Conservation (phyloP, 768 basidiomycete genomes). For the Lactarius vividus region DNA sequence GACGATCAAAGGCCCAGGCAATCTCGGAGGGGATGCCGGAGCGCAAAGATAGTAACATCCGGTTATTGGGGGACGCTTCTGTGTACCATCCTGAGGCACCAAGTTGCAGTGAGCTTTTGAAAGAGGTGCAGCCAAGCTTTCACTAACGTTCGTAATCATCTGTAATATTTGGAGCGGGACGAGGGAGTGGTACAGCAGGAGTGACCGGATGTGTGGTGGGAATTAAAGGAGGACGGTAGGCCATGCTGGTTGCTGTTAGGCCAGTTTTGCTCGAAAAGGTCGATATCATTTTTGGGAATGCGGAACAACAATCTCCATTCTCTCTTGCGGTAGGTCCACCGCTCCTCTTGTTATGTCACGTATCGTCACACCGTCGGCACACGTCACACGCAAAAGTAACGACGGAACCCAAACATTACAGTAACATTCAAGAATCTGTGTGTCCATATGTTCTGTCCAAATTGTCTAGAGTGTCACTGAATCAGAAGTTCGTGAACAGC, state of each 20-base stretch:
- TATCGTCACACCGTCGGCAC: background rate
- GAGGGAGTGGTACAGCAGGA: slow-evolving; percentile 1
- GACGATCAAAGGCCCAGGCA: slow-evolving; percentile 85
- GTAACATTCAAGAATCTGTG: background rate
- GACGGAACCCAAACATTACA: background rate
- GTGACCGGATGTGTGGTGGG: slow-evolving; percentile 11
- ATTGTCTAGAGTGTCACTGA: slow-evolving; percentile 18
- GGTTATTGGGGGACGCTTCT: slow-evolving; percentile 73
- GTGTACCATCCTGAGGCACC: slow-evolving; percentile 72
- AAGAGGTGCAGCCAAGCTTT: slow-evolving; percentile 11
- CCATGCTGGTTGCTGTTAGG: slow-evolving; percentile 21
- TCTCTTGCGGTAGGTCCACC: background rate
- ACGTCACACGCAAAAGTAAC: background rate
- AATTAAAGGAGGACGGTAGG: slow-evolving; percentile 25
- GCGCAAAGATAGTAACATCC: slow-evolving; percentile 86
- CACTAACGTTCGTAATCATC: slow-evolving; percentile 76
- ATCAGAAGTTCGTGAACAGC: slow-evolving; percentile 60
- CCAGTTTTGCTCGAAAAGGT: slow-evolving; percentile 29
- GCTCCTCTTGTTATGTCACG: slow-evolving; percentile 2
- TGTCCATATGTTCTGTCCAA: slow-evolving; percentile 4
- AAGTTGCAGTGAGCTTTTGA: slow-evolving; percentile 12
- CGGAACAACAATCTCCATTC: background rate
- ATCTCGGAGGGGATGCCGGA: slow-evolving; percentile 82
- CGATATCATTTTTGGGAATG: slow-evolving; percentile 24
- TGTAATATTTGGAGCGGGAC: slow-evolving; percentile 38